These are phyloP conservation scores for Barnettozyma siamensis DNA, from an alignment of 805 yeast species.

Conservation along the genomic window DNA sequence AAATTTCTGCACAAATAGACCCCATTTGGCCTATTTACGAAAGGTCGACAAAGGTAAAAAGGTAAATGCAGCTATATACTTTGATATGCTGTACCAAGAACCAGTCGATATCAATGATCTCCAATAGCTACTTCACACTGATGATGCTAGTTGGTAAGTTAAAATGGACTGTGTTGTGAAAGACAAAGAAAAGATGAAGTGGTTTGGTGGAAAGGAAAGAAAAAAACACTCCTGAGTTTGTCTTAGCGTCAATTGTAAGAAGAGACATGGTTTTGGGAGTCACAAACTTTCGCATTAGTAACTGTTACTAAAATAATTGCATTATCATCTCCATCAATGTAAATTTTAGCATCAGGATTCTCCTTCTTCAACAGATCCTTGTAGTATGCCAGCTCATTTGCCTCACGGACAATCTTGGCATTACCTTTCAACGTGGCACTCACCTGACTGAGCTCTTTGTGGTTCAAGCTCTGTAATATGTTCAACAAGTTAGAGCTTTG, in stretches of 20 bases:
- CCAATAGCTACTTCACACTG: too few relatives aligned
- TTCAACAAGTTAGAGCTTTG: slow-evolving; percentile 44
- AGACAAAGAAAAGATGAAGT: too few relatives aligned
- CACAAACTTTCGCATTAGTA: slow-evolving; percentile 71
- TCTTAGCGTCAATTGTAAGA: slow-evolving; percentile 22
- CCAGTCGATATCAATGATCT: too few relatives aligned
- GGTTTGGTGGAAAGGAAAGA: too few relatives aligned
- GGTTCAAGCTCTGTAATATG: slow-evolving; percentile 70
- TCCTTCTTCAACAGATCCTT: slow-evolving; percentile 54
- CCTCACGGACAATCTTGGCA: slow-evolving; percentile 48
- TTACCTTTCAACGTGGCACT: slow-evolving; percentile 78
- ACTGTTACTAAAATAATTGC: slow-evolving; percentile 64
- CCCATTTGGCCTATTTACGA: too few relatives aligned
- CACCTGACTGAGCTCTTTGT: slow-evolving; percentile 68
- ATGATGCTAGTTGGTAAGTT: too few relatives aligned
- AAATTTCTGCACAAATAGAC: too few relatives aligned
- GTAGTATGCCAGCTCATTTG: slow-evolving; percentile 52
- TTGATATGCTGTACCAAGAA: too few relatives aligned
- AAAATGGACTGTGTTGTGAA: too few relatives aligned
- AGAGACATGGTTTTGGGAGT: slow-evolving; percentile 54
- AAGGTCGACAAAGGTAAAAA: too few relatives aligned
- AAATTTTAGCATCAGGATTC: slow-evolving; percentile 65
- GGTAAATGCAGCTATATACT: too few relatives aligned
- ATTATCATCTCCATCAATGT: slow-evolving; percentile 56
- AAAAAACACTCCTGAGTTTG: not conserved